Evolutionary conservation across 176 grass and related monocot genomes (phyloP).

Genomic region (Phyllostachys edulis): DNA sequence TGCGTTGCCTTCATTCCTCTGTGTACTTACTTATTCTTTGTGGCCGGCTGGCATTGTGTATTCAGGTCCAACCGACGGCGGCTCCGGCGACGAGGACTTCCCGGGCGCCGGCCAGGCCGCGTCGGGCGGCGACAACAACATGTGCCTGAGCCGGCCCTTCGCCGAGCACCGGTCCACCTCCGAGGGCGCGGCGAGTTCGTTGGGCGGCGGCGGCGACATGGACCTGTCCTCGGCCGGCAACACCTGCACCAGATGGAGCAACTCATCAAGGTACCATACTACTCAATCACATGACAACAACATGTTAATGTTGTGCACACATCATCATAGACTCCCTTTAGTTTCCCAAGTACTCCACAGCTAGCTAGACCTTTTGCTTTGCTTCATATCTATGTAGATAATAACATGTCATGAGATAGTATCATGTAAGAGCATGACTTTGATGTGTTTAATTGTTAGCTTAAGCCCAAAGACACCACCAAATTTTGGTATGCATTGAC

Average conservation of each 20-base stretch:
- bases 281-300: background rate
- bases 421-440: background rate
- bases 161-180: slow-evolving; percentile 43
- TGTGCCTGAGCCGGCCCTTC: slow-evolving; percentile 24
- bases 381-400: slow-evolving; percentile 2
- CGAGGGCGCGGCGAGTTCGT: slow-evolving; percentile 54
- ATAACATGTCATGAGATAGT: slow-evolving; percentile 24
- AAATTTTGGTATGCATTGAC: slow-evolving; percentile 29
- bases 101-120: slow-evolving; percentile 32
- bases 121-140: slow-evolving; percentile 42
- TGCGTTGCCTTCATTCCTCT: background rate
- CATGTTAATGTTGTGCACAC: slow-evolving; percentile 4
- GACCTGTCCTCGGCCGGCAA: slow-evolving; percentile 65
- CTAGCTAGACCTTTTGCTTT: background rate
- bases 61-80: slow-evolving; percentile 63
- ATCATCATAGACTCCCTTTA: background rate
- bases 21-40: background rate
- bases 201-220: slow-evolving; percentile 40
- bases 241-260: slow-evolving; percentile 76
- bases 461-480: slow-evolving; percentile 37
- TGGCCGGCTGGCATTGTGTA: background rate
- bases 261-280: slow-evolving; percentile 69
- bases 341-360: background rate
- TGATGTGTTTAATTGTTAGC: background rate
- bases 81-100: slow-evolving; percentile 83